Evolutionary conservation across 1,284 basidiomycete genomes (phyloP).

Genomic region (Fomes fomentarius): DNA sequence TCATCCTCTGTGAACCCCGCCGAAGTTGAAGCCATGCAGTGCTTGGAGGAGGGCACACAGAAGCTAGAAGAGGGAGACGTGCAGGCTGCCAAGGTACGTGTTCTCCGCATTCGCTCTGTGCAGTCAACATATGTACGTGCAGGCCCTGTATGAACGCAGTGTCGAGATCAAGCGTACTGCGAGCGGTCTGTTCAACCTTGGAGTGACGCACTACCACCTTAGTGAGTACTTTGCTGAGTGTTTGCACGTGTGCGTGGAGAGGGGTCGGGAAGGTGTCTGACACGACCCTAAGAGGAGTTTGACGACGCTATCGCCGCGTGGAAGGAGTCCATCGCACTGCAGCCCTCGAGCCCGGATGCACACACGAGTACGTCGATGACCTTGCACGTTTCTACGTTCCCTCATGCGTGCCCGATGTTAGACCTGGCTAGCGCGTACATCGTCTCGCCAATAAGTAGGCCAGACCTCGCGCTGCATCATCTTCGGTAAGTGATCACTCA

Average conservation of each 20-base stretch:
- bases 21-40: conserved; percentile 79
- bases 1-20: conserved; percentile 85
- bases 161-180: conserved; percentile 82
- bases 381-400: conserved; percentile 11
- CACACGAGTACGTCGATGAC: conserved; percentile 78
- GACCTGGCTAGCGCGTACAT: conserved; percentile 95
- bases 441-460: conserved; percentile 81
- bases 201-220: conserved; percentile 87
- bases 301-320: conserved; percentile 84
- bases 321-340: conserved; percentile 84
- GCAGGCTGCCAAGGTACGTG: conserved; percentile 65
- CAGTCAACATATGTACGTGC: background rate
- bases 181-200: conserved; percentile 86
- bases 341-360: conserved; percentile 87
- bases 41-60: conserved; percentile 85
- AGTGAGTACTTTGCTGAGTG: conserved; percentile 51
- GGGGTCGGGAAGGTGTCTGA: conserved; percentile 15
- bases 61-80: conserved; percentile 92
- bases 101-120: background rate
- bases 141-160: conserved; percentile 75
- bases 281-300: conserved; percentile 70
- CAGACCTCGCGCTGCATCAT: conserved; percentile 90
- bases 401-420: conserved; percentile 34
- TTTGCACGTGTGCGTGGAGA: background rate
- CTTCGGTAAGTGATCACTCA: conserved; percentile 60